Percentiles rank a stretch among this genome's conserved stretches.
Evolutionary conservation across 2,329 filamentous ascomycete species (phyloP).

Genomic region (Mollisiaceae sp.): DNA sequence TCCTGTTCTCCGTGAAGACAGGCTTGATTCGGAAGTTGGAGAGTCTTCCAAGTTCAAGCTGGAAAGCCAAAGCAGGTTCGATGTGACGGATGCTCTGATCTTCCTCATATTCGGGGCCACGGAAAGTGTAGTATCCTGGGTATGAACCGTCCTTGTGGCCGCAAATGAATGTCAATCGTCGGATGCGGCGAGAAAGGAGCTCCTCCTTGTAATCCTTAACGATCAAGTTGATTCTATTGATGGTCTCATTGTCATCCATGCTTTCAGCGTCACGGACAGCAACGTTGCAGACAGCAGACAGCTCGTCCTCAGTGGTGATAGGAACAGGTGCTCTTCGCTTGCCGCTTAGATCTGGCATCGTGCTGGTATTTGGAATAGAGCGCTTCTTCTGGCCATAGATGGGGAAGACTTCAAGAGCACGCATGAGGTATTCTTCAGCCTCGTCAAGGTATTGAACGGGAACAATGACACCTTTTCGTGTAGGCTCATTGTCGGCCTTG

Average conservation of each 20-base stretch:
- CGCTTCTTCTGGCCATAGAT: constrained; percentile 60
- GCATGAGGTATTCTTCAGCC: constrained; percentile 82
- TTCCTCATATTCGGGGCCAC: constrained; percentile 86
- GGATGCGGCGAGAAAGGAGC: constrained; percentile 78
- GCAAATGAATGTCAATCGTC: constrained; percentile 94
- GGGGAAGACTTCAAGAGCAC: constrained; percentile 85
- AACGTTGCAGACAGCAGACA: constrained; percentile 91
- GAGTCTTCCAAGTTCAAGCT: constrained; percentile 92
- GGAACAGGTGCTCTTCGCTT: constrained; percentile 68
- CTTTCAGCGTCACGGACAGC: constrained; percentile 89
- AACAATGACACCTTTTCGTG: constrained; percentile 90
- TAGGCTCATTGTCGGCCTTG: constrained; percentile 76
- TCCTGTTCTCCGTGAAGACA: constrained; percentile 98
- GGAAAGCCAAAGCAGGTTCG: constrained; percentile 96
- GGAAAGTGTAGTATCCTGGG: constrained; percentile 98
- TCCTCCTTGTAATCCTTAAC: constrained; percentile 85
- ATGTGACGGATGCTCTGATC: constrained; percentile 96
- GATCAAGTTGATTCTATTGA: constrained; percentile 75
- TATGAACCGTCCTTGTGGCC: constrained; percentile 93
- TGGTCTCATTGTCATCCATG: constrained; percentile 78
- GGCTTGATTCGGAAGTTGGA: constrained; percentile 98
- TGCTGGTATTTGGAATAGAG: constrained; percentile 51
- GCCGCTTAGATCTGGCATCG: constrained; percentile 74
- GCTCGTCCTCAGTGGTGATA: constrained; percentile 70
- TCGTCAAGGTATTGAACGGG: constrained; percentile 95